phyloP scores from a whole-genome alignment of 495 filamentous ascomycete species.

The Podospora anserina region DNA sequence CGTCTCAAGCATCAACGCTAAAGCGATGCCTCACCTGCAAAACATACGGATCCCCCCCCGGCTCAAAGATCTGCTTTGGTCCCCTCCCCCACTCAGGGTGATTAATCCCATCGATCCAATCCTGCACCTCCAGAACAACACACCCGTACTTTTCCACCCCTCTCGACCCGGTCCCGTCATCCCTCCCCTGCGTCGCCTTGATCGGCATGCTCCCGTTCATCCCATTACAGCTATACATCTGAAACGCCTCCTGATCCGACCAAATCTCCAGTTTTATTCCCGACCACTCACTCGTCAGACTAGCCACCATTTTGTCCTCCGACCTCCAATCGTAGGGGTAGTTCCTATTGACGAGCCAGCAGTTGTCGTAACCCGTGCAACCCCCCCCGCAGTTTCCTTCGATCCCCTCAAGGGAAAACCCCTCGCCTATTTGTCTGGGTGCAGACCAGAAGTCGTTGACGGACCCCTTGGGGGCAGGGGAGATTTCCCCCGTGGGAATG shows the following conservation, averaged over 20 bases:
- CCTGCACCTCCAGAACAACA: constrained; percentile 64
- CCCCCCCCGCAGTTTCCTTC: constrained; percentile 58
- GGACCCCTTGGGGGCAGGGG: constrained; percentile 55
- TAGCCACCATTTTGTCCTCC: constrained; percentile 54
- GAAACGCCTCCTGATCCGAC: constrained; percentile 72
- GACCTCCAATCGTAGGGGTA: constrained; percentile 55
- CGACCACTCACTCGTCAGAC: constrained; percentile 58
- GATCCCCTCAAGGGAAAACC: constrained; percentile 42
- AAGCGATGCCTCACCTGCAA: constrained; percentile 67
- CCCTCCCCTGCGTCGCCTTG: constrained; percentile 61
- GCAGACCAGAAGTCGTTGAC: constrained; percentile 71
- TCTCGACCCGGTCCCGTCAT: constrained; percentile 35
- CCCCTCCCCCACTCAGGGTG: constrained; percentile 70
- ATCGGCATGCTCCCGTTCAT: constrained; percentile 64
- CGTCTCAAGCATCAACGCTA: constrained; percentile 5
- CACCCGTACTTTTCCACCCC: constrained; percentile 67
- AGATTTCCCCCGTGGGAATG: constrained; percentile 74
- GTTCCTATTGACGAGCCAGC: constrained; percentile 47
- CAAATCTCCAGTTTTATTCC: constrained; percentile 72
- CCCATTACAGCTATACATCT: constrained; percentile 73
- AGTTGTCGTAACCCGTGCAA: constrained; percentile 71
- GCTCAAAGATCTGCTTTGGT: constrained; percentile 60
- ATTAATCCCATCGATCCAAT: constrained; percentile 82
- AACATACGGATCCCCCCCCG: constrained; percentile 59
- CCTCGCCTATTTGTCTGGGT: constrained; percentile 71